Percentiles rank a stretch among this genome's conserved stretches.
Evolutionary conservation across 2,329 filamentous ascomycete species (phyloP).

Genomic region (Dactylellina haptotyla): DNA sequence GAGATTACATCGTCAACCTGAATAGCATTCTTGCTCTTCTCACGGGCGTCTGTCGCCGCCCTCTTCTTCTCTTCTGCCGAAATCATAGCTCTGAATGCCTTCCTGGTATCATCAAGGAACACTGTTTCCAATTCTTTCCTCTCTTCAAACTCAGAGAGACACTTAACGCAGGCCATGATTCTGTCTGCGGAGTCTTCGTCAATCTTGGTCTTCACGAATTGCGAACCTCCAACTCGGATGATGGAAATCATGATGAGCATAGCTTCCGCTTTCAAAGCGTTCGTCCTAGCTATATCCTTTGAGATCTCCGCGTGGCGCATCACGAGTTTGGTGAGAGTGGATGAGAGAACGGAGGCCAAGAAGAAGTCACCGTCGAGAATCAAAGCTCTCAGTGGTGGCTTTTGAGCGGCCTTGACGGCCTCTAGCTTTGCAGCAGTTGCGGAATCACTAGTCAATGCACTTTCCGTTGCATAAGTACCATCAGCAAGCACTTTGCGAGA

Average conservation of each 20-base stretch:
- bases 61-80: slow-evolving; percentile 97
- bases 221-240: slow-evolving; percentile 96
- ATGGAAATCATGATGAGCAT: slow-evolving; percentile 99
- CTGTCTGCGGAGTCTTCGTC: slow-evolving; percentile 98
- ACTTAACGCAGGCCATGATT: slow-evolving; percentile 96
- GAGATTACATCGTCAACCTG: slow-evolving; percentile 95
- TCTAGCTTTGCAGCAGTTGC: slow-evolving; percentile 89
- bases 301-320: slow-evolving; percentile 98
- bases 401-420: slow-evolving; percentile 95
- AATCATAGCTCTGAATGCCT: slow-evolving; percentile 96
- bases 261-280: slow-evolving; percentile 91
- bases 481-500: slow-evolving; percentile 93
- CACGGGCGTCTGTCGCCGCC: slow-evolving; percentile 88
- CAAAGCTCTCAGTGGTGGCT: slow-evolving; percentile 91
- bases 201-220: slow-evolving; percentile 96
- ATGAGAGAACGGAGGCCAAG: slow-evolving; percentile 91
- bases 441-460: slow-evolving; percentile 90
- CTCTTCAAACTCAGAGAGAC: slow-evolving; percentile 86
- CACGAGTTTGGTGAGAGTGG: slow-evolving; percentile 94
- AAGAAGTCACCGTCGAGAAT: slow-evolving; percentile 98
- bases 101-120: slow-evolving; percentile 92
- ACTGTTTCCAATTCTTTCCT: slow-evolving; percentile 91
- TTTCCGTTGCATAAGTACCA: slow-evolving; percentile 97
- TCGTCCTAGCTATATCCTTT: slow-evolving; percentile 83
- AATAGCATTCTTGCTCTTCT: slow-evolving; percentile 91